A percentile compares a stretch with the other conserved stretches of the same genome.
Conservation (phyloP, 352 stramenopile species). For the Globisporangium iwayamae region DNA sequence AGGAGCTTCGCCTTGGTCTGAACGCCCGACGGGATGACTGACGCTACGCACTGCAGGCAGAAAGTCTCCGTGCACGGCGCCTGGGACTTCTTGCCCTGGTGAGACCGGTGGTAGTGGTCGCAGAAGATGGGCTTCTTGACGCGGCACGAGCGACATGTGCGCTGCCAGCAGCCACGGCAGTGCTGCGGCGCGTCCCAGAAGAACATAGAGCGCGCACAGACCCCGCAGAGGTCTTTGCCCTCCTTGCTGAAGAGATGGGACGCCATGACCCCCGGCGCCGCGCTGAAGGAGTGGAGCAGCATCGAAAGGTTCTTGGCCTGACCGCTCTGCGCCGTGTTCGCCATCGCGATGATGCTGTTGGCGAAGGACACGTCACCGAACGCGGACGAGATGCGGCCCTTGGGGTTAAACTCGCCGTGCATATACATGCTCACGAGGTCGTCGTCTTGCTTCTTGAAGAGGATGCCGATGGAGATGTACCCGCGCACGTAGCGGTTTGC, state of each 20-base stretch:
- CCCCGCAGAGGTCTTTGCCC: constrained; percentile 37
- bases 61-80: constrained; percentile 72
- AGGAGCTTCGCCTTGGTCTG: constrained; percentile 67
- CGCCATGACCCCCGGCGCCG: background rate
- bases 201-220: constrained; percentile 55
- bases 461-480: constrained; percentile 54
- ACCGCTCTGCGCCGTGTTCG: constrained; percentile 57
- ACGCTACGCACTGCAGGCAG: constrained; percentile 67
- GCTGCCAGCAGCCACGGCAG: constrained; percentile 65
- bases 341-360: constrained; percentile 53
- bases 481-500: constrained; percentile 45
- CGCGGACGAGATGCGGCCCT: constrained; percentile 44
- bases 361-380: constrained; percentile 58
- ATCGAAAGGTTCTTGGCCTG: constrained; percentile 75
- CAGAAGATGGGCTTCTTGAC: constrained; percentile 77
- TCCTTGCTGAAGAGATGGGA: constrained; percentile 13
- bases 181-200: constrained; percentile 60
- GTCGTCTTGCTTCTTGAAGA: constrained; percentile 58
- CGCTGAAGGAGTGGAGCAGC: constrained; percentile 34
- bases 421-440: constrained; percentile 66
- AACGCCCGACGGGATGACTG: constrained; percentile 55
- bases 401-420: constrained; percentile 61
- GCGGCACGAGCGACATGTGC: constrained; percentile 59
- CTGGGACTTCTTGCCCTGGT: constrained; percentile 20
- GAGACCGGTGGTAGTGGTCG: constrained; percentile 46